Evolutionary conservation across 495 filamentous ascomycete genomes (phyloP), one percentile per base, ranked within the genome.

Genomic region (Neurospora sp.): DNA sequence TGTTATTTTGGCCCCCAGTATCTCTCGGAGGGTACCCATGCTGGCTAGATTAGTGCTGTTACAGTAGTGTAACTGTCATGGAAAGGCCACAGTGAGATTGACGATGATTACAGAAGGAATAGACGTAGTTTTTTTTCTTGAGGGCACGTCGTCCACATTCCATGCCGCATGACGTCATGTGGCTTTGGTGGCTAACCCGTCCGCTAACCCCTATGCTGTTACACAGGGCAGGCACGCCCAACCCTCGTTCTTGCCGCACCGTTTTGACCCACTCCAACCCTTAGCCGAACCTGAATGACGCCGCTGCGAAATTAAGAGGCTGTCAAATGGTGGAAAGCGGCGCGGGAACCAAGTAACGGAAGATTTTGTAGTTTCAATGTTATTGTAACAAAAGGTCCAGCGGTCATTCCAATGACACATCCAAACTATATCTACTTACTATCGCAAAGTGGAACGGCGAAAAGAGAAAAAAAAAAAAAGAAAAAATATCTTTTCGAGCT

Each of bases 81-180:
- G 40, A 31, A 28, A 28, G 38, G 36, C 24, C 13, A 31, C n/a
- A 37, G 45, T n/a, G 69, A 59, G 15, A 10, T 42, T 71, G 42
- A 71, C 73, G n/a, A 72, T 39, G 31, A 69, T 19, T 28, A 62
- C 31, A 37, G 10, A 34, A 69, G 34, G 19, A 9, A 19, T 38
- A 34, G 59, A 69, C 28, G 69, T 73, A 21, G 40, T 62, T 59
- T 31, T 59, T 28, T 59, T 31, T 4, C 21, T 59, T 1, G 24
- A 62, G 24, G 54, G 54, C 54, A 31, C 54, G 28, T 66, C 54
- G 45, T 54, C 48, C 39, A 37, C 54, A 24, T 38, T 34, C 54
- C 24, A 70, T 39, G 73, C 38, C 8, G 34, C 17, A 70, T 74
- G 73, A 74, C 70, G 73, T 74, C 73, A 72, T 69, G 28, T 45